Evolutionary conservation across 2,329 filamentous ascomycete genomes (phyloP).

Genomic region (Aspergillus arachidicola): DNA sequence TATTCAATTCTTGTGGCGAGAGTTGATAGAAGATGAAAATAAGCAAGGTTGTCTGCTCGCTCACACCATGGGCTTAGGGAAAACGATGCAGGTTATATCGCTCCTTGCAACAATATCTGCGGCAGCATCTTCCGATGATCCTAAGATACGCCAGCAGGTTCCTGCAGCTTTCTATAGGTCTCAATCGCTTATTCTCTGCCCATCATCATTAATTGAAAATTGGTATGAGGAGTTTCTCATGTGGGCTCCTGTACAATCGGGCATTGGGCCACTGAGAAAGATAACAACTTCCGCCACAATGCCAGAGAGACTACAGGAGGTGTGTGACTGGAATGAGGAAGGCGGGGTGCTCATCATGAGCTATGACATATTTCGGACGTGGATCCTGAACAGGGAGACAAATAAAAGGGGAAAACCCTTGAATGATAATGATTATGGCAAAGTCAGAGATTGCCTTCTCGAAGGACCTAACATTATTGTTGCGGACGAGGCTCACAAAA

Average conservation of each 20-base stretch:
- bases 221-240: slow-evolving; percentile 76
- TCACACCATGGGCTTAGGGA: slow-evolving; percentile 90
- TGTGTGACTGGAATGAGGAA: slow-evolving; percentile 62
- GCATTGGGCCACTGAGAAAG: slow-evolving; percentile 60
- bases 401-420: slow-evolving; percentile 28
- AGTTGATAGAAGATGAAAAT: slow-evolving; percentile 65
- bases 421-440: slow-evolving; percentile 41
- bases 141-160: slow-evolving; percentile 64
- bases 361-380: slow-evolving; percentile 66
- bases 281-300: slow-evolving; percentile 50
- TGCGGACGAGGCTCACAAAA: slow-evolving; percentile 79
- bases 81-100: slow-evolving; percentile 89
- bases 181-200: slow-evolving; percentile 74
- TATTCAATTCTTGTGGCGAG: slow-evolving; percentile 86
- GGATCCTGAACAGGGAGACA: slow-evolving; percentile 42
- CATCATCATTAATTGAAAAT: slow-evolving; percentile 74
- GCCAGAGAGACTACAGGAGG: slow-evolving; percentile 46
- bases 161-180: slow-evolving; percentile 64
- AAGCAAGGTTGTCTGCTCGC: slow-evolving; percentile 79
- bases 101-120: slow-evolving; percentile 75
- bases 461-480: slow-evolving; percentile 71
- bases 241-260: slow-evolving; percentile 63
- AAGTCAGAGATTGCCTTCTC: slow-evolving; percentile 54
- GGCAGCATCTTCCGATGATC: slow-evolving; percentile 62
- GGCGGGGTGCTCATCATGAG: slow-evolving; percentile 79